Evolutionary conservation across 2,329 filamentous ascomycete genomes (phyloP), one percentile per base, ranked within the genome.

Genomic region (Botrytis pseudocinerea): DNA sequence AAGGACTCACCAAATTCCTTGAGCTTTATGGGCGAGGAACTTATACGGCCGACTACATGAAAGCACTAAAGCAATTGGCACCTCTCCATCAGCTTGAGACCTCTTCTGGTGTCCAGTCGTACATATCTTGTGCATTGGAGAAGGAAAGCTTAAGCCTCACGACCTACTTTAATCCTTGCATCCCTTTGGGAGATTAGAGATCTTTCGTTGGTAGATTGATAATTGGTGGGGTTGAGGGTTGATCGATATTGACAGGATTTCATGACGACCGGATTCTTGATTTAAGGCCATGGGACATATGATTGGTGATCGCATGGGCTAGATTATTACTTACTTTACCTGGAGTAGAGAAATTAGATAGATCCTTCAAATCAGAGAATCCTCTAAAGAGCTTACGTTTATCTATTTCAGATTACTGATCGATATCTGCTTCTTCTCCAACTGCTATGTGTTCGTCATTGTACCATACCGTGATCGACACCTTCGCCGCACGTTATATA

Each of bases 71-170:
- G 46, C 40, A 22, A 46, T 32, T 64, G 18, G 62, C 62, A 25
- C 42, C 42, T 20, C 62, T 46, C 28, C 62, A 64, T 64, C 62
- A 64, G n/a, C 62, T 64, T 32, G 62, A 64, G 62, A 46, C 62
- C 18, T 64, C 62, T 35, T 64, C 62, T 16, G 62, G 62, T 22
- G n/a, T 64, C 14, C 62, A 46, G n/a, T 46, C 62, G 25, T 64
- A 64, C 40, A 35, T 64, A 32, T 64, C 62, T 44, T 64, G 62
- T 46, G 62, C 62, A 10, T 64, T 64, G 8, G 62, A 64, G 2
- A 64, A 46, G 32, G 62, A 46, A 22, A 64, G 62, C 20, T 44
- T 64, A 7, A 64, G 62, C 9, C 42, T 64, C n/a, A 64, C 40
- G n/a, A 22, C 62, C 62, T 46, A 64, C 42, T 64, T 64, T 28